These are phyloP conservation scores for Hanseniaspora vineae DNA, from an alignment of 805 yeast species.

Conservation along the genomic window DNA sequence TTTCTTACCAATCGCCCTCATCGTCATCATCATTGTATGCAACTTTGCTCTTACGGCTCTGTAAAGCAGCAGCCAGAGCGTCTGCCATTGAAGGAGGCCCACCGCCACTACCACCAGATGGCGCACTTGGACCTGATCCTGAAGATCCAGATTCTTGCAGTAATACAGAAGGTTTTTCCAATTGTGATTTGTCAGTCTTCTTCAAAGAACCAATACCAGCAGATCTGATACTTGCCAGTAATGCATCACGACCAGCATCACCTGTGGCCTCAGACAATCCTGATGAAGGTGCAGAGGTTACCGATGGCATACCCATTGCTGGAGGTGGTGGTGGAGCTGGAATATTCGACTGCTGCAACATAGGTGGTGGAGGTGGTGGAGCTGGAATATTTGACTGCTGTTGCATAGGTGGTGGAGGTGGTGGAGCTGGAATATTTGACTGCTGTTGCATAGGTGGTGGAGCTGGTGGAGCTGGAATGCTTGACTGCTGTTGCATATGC, in stretches of 20 bases:
- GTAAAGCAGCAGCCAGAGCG: conserved; percentile 79
- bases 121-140: conserved; percentile 6
- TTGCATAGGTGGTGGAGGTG: conserved; percentile 7
- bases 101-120: conserved; percentile 31
- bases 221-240: conserved; percentile 74
- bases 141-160: conserved; percentile 31
- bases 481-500: conserved; percentile 1
- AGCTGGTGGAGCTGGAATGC: conserved; percentile 3
- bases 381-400: neutral
- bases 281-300: neutral
- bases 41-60: conserved; percentile 70
- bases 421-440: conserved; percentile 5
- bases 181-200: conserved; percentile 70
- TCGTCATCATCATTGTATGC: conserved; percentile 74
- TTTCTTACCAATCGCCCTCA: conserved; percentile 61
- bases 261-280: conserved; percentile 19
- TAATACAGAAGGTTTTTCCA: conserved; percentile 66
- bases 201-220: conserved; percentile 60
- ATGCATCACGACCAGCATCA: conserved; percentile 62
- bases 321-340: conserved; percentile 1
- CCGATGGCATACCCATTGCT: neutral
- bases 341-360: neutral
- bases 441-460: conserved; percentile 2
- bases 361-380: conserved; percentile 2
- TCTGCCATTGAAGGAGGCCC: conserved; percentile 65